Percentiles rank a stretch among this genome's conserved stretches.
These are phyloP conservation scores for Scheffersomyces coipomensis DNA, from an alignment of 805 yeast genomes.

Conservation along the genomic window DNA sequence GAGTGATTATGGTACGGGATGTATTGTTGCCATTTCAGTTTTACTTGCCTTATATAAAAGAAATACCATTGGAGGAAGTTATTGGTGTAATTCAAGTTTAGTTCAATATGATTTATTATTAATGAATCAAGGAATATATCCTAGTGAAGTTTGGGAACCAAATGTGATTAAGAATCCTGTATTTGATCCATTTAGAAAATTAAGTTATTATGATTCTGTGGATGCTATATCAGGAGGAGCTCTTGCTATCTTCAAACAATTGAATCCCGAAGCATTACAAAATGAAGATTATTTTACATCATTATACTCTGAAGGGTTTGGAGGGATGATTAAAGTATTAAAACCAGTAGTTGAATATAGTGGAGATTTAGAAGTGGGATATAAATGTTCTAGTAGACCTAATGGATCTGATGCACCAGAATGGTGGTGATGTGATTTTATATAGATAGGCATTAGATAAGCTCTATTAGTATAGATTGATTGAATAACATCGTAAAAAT, in stretches of 20 bases:
- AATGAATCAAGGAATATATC: constrained; percentile 19
- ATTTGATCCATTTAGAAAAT: constrained; percentile 4
- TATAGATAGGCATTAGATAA: too few species aligned
- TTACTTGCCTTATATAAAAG: constrained; percentile 24
- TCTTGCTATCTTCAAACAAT: constrained; percentile 6
- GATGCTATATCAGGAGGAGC: constrained; percentile 11
- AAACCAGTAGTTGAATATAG: constrained; percentile 10
- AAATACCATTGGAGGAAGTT: constrained; percentile 25
- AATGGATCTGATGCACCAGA: constrained; percentile 12
- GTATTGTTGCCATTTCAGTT: constrained; percentile 29
- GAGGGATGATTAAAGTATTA: constrained; percentile 9
- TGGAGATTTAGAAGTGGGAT: constrained; percentile 9
- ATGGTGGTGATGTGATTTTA: constrained; percentile 12
- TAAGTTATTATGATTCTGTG: constrained; percentile 13
- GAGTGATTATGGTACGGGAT: constrained; percentile 36
- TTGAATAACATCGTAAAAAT: too few species aligned
- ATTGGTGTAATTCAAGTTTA: constrained; percentile 27
- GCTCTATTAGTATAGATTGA: too few species aligned
- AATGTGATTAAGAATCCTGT: constrained; percentile 4
- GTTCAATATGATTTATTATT: constrained; percentile 29
- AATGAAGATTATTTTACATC: constrained; percentile 6
- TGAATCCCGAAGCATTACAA: constrained; percentile 7
- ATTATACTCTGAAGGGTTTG: constrained; percentile 10
- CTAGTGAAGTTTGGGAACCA: constrained; percentile 8
- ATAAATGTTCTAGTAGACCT: constrained; percentile 10